Evolutionary conservation across 202 grass and related monocot species (phyloP), one percentile per base, ranked within the genome.

Genomic region (Eragrostis tef): DNA sequence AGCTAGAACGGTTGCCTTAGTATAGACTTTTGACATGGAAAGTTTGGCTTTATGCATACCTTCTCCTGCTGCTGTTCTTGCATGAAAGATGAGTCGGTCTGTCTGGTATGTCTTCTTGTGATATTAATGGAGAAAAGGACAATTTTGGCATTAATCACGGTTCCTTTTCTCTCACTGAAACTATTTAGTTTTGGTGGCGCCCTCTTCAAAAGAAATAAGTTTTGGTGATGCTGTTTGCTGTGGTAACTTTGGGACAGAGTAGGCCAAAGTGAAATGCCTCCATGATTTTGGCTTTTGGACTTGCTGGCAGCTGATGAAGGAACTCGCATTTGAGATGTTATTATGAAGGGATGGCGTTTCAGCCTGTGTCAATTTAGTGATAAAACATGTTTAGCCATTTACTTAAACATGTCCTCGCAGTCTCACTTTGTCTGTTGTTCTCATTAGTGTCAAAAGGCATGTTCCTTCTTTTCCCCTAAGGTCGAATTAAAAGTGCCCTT

Each of bases 1-100:
- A 77, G 19, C 72, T 77, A 84, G 41, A 77, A 48, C 39, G 61
- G 6, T 41, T n/a, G 24, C n/a, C n/a, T n/a, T 13, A 9, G 6
- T 44, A 1, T 67, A 21, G 41, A 2, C 21, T 42, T 71, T 44
- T 1, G 29, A 44, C 7, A 53, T 11, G 21, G 44, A 60, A 86
- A 20, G 22, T 72, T 66, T 79, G 47, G 36, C 67, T 73, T 79
- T 57, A 22, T 36, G 24, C 9, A 44, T 71, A 21, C 29, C 45
- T 44, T 71, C 0, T 79, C 16, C 22, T 62, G 42, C 10, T 72
- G 46, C 45, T 65, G 15, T 31, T 74, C 59, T 71, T 39, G 17
- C 63, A 70, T 44, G 44, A 44, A 75, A 67, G 24, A 72, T 31
- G 27, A 54, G 24, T 21, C 45, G 14, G 34, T 19, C 13, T 53